Conservation (phyloP, 2,329 filamentous ascomycete species). For the Clathrospora elynae region DNA sequence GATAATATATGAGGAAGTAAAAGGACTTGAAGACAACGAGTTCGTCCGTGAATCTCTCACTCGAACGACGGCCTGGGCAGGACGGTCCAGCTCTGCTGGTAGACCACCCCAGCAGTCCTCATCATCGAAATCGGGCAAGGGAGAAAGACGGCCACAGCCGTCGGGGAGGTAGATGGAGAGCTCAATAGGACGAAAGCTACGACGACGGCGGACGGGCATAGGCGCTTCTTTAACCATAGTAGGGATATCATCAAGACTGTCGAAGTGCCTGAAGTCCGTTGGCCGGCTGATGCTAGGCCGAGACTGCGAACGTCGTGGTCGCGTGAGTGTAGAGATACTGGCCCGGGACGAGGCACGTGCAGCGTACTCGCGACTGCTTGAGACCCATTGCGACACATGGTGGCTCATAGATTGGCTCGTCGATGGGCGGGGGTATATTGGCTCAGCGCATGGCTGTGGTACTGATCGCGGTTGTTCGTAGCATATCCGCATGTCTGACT, state of each 20-base stretch:
- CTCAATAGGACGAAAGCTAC: slow-evolving; percentile 48
- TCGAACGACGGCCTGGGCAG: slow-evolving; percentile 42
- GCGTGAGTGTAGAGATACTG: slow-evolving; percentile 39
- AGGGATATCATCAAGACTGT: slow-evolving; percentile 39
- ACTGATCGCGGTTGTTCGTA: slow-evolving; percentile 43
- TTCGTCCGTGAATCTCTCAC: slow-evolving; percentile 36
- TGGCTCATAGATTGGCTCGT: slow-evolving; percentile 45
- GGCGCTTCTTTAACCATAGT: slow-evolving; percentile 42
- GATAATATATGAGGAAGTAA: slow-evolving; percentile 34
- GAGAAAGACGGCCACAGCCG: slow-evolving; percentile 42
- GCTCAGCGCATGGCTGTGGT: slow-evolving; percentile 37
- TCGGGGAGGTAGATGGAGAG: slow-evolving; percentile 48
- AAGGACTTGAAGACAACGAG: slow-evolving; percentile 35
- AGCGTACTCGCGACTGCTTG: slow-evolving; percentile 42
- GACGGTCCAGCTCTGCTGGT: slow-evolving; percentile 36
- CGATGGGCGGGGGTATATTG: slow-evolving; percentile 36
- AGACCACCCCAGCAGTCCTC: slow-evolving; percentile 35
- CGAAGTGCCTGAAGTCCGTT: slow-evolving; percentile 45
- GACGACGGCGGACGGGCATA: slow-evolving; percentile 38
- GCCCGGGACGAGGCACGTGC: slow-evolving; percentile 44
- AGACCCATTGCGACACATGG: slow-evolving; percentile 47
- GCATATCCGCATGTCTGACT: slow-evolving; percentile 37
- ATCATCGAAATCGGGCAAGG: slow-evolving; percentile 47
- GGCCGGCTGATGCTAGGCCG: slow-evolving; percentile 46
- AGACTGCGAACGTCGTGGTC: slow-evolving; percentile 40